phyloP scores from a whole-genome alignment of 768 basidiomycete species.

The Sarcodon sp. region DNA sequence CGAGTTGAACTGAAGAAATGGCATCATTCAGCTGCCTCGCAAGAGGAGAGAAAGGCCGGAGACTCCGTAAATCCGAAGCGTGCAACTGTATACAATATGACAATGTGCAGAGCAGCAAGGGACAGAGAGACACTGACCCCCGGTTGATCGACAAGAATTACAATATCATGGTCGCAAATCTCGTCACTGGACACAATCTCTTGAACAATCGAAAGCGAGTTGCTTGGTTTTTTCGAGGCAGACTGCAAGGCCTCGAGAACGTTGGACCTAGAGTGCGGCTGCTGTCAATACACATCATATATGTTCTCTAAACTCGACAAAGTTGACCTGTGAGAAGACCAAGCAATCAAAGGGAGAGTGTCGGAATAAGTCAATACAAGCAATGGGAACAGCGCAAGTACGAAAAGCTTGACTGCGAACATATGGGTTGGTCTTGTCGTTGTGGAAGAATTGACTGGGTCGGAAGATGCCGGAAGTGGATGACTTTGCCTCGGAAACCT shows the following conservation, averaged over 20 bases:
- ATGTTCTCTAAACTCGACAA: not conserved
- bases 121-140: constrained; percentile 35
- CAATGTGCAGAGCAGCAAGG: not conserved
- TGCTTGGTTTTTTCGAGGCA: constrained; percentile 5
- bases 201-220: constrained; percentile 21
- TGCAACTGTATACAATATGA: constrained; percentile 35
- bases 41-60: constrained; percentile 39
- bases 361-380: constrained; percentile 44
- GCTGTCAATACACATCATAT: not conserved
- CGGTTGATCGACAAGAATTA: constrained; percentile 59
- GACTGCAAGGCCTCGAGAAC: constrained; percentile 21
- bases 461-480: not conserved
- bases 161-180: constrained; percentile 50
- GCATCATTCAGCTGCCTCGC: constrained; percentile 32
- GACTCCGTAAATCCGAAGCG: constrained; percentile 59
- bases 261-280: constrained; percentile 26
- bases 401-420: constrained; percentile 1
- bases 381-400: constrained; percentile 30
- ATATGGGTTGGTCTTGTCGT: not conserved
- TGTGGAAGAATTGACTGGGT: not conserved
- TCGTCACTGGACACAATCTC: constrained; percentile 29
- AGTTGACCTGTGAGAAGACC: constrained; percentile 47
- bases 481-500: not conserved
- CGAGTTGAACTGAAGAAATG: constrained; percentile 45
- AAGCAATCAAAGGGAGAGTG: constrained; percentile 53